Conservation (phyloP, 83 land plant genomes). For the Isoetes engelmannii region DNA sequence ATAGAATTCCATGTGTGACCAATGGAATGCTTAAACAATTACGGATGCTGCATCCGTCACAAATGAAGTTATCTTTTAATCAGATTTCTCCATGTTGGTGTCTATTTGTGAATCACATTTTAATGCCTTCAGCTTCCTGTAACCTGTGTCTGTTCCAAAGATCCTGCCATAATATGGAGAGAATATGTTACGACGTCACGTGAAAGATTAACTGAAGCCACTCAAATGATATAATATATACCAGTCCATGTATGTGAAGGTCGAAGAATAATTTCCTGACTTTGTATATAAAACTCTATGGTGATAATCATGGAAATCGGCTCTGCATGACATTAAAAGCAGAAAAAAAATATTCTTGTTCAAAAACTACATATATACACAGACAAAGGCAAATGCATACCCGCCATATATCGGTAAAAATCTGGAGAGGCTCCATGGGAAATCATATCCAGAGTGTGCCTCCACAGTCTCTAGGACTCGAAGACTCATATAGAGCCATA, state of each 20-base stretch:
- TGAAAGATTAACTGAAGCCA: neutral
- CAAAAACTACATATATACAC: neutral
- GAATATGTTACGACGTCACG: too few relatives aligned
- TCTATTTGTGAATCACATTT: too few relatives aligned
- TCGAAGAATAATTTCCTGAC: slow-evolving; percentile 13
- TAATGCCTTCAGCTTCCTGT: slow-evolving; percentile 67
- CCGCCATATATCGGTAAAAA: slow-evolving; percentile 16
- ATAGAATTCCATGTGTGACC: too few relatives aligned
- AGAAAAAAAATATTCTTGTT: neutral
- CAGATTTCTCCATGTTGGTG: too few relatives aligned
- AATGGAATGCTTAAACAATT: too few relatives aligned
- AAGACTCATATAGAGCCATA: slow-evolving; percentile 12
- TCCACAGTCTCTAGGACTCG: slow-evolving; percentile 11
- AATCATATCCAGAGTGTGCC: slow-evolving; percentile 16
- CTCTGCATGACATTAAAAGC: neutral
- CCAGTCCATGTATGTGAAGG: slow-evolving; percentile 17
- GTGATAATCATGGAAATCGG: slow-evolving; percentile 13
- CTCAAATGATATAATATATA: neutral
- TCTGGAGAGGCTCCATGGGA: slow-evolving; percentile 15
- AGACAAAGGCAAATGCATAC: neutral
- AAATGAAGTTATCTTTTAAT: too few relatives aligned
- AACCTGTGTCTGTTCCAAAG: slow-evolving; percentile 90
- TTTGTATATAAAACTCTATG: slow-evolving; percentile 13
- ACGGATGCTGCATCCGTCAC: too few relatives aligned
- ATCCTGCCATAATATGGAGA: slow-evolving; percentile 45